Evolutionary conservation across 352 stramenopile genomes (phyloP).

Genomic region (Pilasporangium apinafurcum): DNA sequence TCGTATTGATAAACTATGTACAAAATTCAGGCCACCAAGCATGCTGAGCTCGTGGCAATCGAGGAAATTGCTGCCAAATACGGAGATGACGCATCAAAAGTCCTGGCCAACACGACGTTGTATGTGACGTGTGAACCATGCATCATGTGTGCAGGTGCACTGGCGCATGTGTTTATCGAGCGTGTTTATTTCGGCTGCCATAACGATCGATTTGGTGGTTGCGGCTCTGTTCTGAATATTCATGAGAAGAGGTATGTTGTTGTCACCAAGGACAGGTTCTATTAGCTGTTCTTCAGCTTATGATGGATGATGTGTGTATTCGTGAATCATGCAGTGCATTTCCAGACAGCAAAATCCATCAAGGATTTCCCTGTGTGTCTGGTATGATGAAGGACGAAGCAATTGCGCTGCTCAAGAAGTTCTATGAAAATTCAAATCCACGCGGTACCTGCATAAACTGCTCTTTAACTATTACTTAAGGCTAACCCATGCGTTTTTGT

Average conservation of each 20-base stretch:
- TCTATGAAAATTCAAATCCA: constrained; percentile 88
- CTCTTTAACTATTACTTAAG: background rate
- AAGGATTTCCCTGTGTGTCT: constrained; percentile 52
- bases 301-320: background rate
- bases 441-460: constrained; percentile 33
- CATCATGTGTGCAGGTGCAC: constrained; percentile 92
- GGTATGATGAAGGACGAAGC: constrained; percentile 84
- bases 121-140: constrained; percentile 93
- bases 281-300: constrained; percentile 1
- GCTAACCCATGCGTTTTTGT: constrained; percentile 1
- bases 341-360: constrained; percentile 32
- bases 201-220: constrained; percentile 92
- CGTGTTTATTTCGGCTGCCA: constrained; percentile 87
- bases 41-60: constrained; percentile 90
- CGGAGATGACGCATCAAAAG: constrained; percentile 24
- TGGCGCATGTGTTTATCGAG: constrained; percentile 71
- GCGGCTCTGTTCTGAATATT: constrained; percentile 85
- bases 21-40: constrained; percentile 67
- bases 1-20: background rate
- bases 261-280: background rate
- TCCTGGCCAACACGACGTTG: constrained; percentile 56
- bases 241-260: constrained; percentile 47
- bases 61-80: constrained; percentile 57
- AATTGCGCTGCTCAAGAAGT: constrained; percentile 76
- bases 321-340: constrained; percentile 12